A percentile compares a stretch with the other conserved stretches of the same genome.
These are phyloP conservation scores for Canariomyces notabilis DNA, from an alignment of 2,329 filamentous ascomycete genomes.

Conservation along the genomic window DNA sequence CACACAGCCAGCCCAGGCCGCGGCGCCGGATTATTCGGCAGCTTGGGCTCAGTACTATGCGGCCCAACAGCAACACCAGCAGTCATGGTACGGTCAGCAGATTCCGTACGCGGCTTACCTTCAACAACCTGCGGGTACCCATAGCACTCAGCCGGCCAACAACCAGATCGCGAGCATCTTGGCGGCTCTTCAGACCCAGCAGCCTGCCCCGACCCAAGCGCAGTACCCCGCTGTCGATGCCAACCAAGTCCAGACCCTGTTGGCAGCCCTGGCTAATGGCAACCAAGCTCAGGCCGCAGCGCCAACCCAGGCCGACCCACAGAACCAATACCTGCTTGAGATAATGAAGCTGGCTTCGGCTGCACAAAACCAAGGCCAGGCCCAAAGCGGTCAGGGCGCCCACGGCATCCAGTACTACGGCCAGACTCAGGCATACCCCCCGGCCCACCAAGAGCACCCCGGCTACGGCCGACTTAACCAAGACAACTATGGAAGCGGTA, in stretches of 20 bases:
- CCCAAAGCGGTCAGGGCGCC: constrained; percentile 4
- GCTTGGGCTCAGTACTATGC: constrained; percentile 40
- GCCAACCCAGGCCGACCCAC: constrained; percentile 6
- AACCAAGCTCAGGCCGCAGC: constrained; percentile 5
- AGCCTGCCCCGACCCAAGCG: constrained; percentile 12
- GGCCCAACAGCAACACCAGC: constrained; percentile 30
- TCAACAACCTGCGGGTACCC: constrained; percentile 21
- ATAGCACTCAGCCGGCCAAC: constrained; percentile 12
- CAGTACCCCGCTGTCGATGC: constrained; percentile 9
- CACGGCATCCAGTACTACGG: constrained; percentile 14
- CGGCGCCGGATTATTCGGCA: constrained; percentile 28
- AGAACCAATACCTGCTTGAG: constrained; percentile 20
- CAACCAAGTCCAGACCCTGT: constrained; percentile 19
- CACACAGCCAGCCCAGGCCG: constrained; percentile 17
- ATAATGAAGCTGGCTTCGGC: constrained; percentile 17
- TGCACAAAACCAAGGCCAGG: constrained; percentile 5
- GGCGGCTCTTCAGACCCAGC: constrained; percentile 17
- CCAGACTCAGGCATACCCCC: constrained; percentile 26
- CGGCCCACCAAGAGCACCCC: constrained; percentile 10
- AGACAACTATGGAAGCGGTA: constrained; percentile 24
- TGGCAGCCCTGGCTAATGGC: constrained; percentile 15
- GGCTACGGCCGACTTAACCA: constrained; percentile 12
- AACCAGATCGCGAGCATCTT: constrained; percentile 19
- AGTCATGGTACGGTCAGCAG: constrained; percentile 26
- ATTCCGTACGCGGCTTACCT: constrained; percentile 27